These are phyloP conservation scores for Hirschioporus abietinus DNA, from an alignment of 768 basidiomycete genomes.

Conservation along the genomic window DNA sequence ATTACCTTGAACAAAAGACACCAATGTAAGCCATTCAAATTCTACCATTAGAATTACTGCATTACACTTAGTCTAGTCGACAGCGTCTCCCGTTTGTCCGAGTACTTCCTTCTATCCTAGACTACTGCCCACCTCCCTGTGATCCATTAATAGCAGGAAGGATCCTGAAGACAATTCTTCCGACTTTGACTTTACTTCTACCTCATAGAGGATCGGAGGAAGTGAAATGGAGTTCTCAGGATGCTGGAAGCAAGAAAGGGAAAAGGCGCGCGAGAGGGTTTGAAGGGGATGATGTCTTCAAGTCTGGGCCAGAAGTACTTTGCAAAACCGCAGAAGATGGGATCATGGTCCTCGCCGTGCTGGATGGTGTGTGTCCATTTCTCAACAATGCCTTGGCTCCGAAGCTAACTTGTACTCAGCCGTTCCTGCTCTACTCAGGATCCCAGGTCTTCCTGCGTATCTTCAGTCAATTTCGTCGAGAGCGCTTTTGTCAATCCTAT, in stretches of 20 bases:
- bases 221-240: conserved; percentile 17
- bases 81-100: conserved; percentile 41
- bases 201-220: conserved; percentile 21
- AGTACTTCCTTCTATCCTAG: conserved; percentile 38
- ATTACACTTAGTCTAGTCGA: conserved; percentile 20
- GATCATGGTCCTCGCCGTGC: conserved; percentile 43
- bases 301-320: conserved; percentile 37
- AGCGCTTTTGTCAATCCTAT: conserved; percentile 49
- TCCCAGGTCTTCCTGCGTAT: conserved; percentile 44
- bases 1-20: conserved; percentile 55
- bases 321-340: conserved; percentile 49
- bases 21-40: conserved; percentile 36
- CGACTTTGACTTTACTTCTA: conserved; percentile 43
- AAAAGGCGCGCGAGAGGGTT: conserved; percentile 68
- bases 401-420: conserved; percentile 31
- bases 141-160: conserved; percentile 45
- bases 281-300: conserved; percentile 73
- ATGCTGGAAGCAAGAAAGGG: conserved; percentile 37
- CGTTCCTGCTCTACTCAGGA: conserved; percentile 40
- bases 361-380: conserved; percentile 47
- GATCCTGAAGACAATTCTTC: conserved; percentile 48
- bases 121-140: conserved; percentile 38
- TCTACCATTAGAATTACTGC: conserved; percentile 1
- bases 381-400: not conserved
- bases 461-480: conserved; percentile 56